phyloP scores from a whole-genome alignment of 2,329 filamentous ascomycete genomes.

The Cytospora piceae region DNA sequence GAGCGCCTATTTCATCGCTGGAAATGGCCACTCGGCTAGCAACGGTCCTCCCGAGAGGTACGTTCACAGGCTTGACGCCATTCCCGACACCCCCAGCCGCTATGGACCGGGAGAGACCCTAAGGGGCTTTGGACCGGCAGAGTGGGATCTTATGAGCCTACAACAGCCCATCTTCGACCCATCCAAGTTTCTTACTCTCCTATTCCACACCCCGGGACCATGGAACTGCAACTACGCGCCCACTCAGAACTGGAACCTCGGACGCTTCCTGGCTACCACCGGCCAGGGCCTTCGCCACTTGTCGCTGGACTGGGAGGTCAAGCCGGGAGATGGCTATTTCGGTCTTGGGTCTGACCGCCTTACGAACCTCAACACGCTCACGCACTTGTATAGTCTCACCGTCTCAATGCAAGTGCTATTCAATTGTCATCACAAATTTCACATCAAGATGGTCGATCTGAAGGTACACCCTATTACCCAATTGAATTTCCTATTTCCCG shows the following conservation, averaged over 20 bases:
- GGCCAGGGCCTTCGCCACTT: neutral
- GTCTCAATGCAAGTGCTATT: conserved; percentile 7
- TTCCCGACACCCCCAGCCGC: too few species aligned
- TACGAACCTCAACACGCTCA: neutral
- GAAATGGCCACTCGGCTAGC: neutral
- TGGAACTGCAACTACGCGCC: neutral
- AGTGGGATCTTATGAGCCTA: conserved; percentile 3
- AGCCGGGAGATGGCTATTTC: too few species aligned
- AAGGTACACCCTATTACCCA: too few species aligned
- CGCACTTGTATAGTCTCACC: conserved; percentile 1
- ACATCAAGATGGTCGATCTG: neutral
- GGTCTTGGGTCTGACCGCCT: neutral
- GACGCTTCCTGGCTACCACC: neutral
- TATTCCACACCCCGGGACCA: neutral
- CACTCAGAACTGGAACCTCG: neutral
- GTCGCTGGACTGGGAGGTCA: neutral
- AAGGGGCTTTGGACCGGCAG: neutral
- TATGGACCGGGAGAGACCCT: too few species aligned
- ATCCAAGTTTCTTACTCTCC: neutral
- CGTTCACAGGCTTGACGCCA: neutral
- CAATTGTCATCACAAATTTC: neutral
- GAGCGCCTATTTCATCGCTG: conserved; percentile 7
- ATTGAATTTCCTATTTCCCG: neutral
- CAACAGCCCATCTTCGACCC: neutral
- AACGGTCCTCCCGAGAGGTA: neutral